phyloP scores from a whole-genome alignment of 495 filamentous ascomycete species.

The Xylaria curta region DNA sequence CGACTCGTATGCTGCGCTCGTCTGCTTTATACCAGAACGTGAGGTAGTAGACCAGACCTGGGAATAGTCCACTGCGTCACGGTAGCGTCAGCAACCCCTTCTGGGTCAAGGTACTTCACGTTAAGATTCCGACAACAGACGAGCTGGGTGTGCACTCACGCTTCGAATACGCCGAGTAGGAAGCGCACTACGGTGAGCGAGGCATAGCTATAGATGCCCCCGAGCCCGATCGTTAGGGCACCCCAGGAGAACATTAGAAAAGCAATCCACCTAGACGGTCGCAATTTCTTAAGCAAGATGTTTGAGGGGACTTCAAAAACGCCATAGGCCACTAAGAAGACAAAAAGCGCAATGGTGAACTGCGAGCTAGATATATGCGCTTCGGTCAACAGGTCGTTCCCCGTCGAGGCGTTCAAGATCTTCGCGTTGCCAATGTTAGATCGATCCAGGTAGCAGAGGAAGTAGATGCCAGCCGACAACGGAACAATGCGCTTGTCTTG shows the following conservation, averaged over 20 bases:
- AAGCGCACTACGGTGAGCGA: slow-evolving; percentile 58
- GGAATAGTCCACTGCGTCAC: slow-evolving; percentile 65
- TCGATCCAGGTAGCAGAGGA: slow-evolving; percentile 61
- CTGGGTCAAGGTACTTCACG: slow-evolving; percentile 39
- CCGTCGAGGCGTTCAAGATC: slow-evolving; percentile 48
- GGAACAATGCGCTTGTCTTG: slow-evolving; percentile 64
- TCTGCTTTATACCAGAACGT: slow-evolving; percentile 74
- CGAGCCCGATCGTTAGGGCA: slow-evolving; percentile 59
- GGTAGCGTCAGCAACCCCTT: not conserved
- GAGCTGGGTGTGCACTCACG: slow-evolving; percentile 30
- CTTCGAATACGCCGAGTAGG: slow-evolving; percentile 62
- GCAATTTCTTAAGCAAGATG: slow-evolving; percentile 71
- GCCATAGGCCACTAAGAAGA: slow-evolving; percentile 52
- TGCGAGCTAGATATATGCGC: slow-evolving; percentile 66
- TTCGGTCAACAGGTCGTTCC: slow-evolving; percentile 64
- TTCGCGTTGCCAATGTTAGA: slow-evolving; percentile 51
- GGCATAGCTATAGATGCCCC: slow-evolving; percentile 56
- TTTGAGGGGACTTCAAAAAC: slow-evolving; percentile 67
- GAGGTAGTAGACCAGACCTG: slow-evolving; percentile 82
- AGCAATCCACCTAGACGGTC: slow-evolving; percentile 60
- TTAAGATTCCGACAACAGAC: not conserved
- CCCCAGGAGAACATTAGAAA: slow-evolving; percentile 66
- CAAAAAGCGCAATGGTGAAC: slow-evolving; percentile 71
- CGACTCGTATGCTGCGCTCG: slow-evolving; percentile 59
- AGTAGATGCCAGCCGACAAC: slow-evolving; percentile 57